These are phyloP conservation scores for Fusarium pseudonygamai DNA, from an alignment of 2,329 filamentous ascomycete species.

Conservation along the genomic window DNA sequence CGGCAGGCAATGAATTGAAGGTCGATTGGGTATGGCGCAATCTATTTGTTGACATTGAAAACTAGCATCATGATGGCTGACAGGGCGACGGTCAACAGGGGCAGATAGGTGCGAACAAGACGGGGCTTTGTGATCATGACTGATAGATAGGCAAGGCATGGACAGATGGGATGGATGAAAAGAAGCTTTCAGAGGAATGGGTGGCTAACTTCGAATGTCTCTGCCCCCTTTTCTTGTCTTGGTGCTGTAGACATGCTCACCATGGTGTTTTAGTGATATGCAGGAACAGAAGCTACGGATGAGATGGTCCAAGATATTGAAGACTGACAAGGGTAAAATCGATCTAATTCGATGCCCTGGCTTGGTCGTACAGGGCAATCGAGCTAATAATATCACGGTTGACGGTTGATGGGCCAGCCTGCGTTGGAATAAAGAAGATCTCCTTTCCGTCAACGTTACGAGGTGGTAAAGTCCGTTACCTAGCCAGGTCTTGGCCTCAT, in stretches of 20 bases:
- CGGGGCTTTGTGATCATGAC: constrained; percentile 14
- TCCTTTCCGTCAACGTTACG: constrained; percentile 5
- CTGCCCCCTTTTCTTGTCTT: constrained; percentile 22
- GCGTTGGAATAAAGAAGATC: constrained; percentile 15
- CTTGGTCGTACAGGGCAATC: constrained; percentile 35
- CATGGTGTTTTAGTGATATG: constrained; percentile 1
- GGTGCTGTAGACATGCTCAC: background rate
- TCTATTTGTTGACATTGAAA: constrained; percentile 27
- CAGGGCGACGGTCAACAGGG: constrained; percentile 32
- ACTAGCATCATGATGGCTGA: constrained; percentile 26
- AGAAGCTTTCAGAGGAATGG: background rate
- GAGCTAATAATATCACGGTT: constrained; percentile 19
- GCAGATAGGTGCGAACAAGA: constrained; percentile 29
- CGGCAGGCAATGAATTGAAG: background rate
- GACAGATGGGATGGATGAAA: constrained; percentile 12
- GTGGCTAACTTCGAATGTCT: constrained; percentile 6
- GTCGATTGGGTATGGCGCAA: constrained; percentile 1
- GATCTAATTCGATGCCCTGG: constrained; percentile 21
- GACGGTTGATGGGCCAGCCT: constrained; percentile 29
- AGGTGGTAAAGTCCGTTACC: constrained; percentile 2
- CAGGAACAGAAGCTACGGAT: background rate
- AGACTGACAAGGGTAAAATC: constrained; percentile 1
- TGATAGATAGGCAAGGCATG: constrained; percentile 26
- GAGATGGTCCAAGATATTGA: constrained; percentile 3
- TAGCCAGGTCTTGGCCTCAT: constrained; percentile 19